Evolutionary conservation across 495 filamentous ascomycete species (phyloP), one percentile per base, ranked within the genome.

Genomic region (Penicillium soppii): DNA sequence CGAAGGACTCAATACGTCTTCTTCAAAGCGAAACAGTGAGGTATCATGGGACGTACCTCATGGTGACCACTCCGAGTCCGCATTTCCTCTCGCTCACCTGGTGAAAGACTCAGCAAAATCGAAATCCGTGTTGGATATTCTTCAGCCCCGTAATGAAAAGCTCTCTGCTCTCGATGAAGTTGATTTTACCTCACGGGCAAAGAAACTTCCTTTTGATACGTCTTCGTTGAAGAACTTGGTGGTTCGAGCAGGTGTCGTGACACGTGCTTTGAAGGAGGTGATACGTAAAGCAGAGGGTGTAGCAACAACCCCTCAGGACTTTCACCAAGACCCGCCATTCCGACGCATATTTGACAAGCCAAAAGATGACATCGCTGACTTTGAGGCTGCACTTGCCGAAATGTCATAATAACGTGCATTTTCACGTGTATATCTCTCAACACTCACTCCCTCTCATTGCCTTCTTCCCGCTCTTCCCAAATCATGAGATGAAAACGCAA

Each of bases 191-290:
- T 66, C 78, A 15, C 68, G 82, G 9, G 70, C 82, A 36, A 86
- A 87, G 53, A 95, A 95, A 66, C 83, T 96, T 26, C 89, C 89
- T 12, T 97, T 97, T 57, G 91, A 96, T 62, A 96, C 91, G 8
- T 90, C 87, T 26, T 95, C 89, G 50, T 82, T 97, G 17, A 84
- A 86, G 52, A 89, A 92, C 65, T 76, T 97, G 40, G 91, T 97
- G 15, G 84, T 89, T 50, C 86, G 91, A 32, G 91, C 92, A 2
- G 86, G 85, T 25, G 84, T 84, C 10, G 79, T 96, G 19, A 87
- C 81, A 8, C 83, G 88, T 52, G 79, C 81, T 5, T 69, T 92
- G 41, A 86, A 87, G 38, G 88, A 92, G 47, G 75, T 88, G 10
- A 82, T 94, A 54, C 87, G 90, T 44, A 84, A 85, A 59, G 89